These are phyloP conservation scores for Lanmaoa pseudosensibilis DNA, from an alignment of 768 basidiomycete species.

Conservation along the genomic window DNA sequence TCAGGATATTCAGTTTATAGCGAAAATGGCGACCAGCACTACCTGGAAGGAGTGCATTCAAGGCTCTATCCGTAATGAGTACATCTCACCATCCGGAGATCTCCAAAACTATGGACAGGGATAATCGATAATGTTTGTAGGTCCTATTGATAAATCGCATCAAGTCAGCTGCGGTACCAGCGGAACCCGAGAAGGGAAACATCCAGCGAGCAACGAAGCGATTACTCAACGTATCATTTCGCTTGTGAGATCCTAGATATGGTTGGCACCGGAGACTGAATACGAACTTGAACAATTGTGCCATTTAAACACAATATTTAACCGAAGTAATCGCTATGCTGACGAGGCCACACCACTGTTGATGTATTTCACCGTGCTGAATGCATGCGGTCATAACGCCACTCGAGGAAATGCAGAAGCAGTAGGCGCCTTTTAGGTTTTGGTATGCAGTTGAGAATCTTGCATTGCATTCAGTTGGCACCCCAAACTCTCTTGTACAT, in stretches of 20 bases:
- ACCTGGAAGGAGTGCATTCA: slow-evolving; percentile 11
- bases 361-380: slow-evolving; percentile 35
- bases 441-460: slow-evolving; percentile 7
- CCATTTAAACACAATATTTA: not conserved
- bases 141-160: not conserved
- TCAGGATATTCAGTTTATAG: slow-evolving; percentile 7
- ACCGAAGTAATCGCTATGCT: slow-evolving; percentile 17
- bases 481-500: slow-evolving; percentile 15
- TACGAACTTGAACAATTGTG: not conserved
- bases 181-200: not conserved
- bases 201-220: not conserved
- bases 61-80: slow-evolving; percentile 8
- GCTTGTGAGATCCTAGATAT: not conserved
- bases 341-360: slow-evolving; percentile 23
- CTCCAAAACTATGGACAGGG: not conserved
- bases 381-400: slow-evolving; percentile 37
- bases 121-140: slow-evolving; percentile 1
- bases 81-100: slow-evolving; percentile 11
- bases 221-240: not conserved
- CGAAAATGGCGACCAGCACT: slow-evolving; percentile 8
- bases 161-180: not conserved
- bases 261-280: not conserved
- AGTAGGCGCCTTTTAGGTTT: slow-evolving; percentile 13
- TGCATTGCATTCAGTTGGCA: slow-evolving; percentile 10
- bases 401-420: slow-evolving; percentile 13